Percentiles rank a stretch among this genome's conserved stretches.
Evolutionary conservation across 139 green algal species (phyloP).

Genomic region (Micractinium conductrix): DNA sequence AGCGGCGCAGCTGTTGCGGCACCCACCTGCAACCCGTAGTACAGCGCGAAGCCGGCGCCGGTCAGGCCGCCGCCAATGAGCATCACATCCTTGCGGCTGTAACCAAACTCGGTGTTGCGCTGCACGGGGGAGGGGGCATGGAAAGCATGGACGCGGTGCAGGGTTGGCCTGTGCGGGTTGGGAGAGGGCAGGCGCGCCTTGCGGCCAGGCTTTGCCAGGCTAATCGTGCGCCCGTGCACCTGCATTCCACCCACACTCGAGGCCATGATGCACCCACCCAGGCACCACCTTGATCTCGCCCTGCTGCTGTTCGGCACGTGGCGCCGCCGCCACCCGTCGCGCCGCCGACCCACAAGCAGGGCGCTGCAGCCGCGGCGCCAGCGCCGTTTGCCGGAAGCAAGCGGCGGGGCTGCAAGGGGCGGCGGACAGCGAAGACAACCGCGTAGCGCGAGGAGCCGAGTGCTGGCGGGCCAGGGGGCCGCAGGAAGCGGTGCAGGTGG

Average conservation of each 20-base stretch:
- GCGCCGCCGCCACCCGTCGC: background rate
- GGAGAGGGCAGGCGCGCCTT: background rate
- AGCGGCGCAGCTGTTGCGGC: background rate
- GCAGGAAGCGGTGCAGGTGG: no score
- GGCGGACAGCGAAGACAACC: no score
- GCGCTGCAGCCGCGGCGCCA: background rate
- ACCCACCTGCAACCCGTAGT: slow-evolving; percentile 82
- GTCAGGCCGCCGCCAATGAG: slow-evolving; percentile 83
- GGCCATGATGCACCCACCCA: no score
- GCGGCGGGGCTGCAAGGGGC: background rate
- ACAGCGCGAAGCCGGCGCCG: slow-evolving; percentile 79
- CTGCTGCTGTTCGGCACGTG: background rate
- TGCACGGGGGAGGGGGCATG: background rate
- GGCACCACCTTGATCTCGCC: background rate
- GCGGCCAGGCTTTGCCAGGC: no score
- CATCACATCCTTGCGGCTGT: slow-evolving; percentile 91
- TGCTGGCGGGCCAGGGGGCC: no score
- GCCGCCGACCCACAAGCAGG: no score
- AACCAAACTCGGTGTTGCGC: slow-evolving; percentile 85
- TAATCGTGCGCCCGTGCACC: no score
- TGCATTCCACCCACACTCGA: no score
- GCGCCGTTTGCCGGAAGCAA: slow-evolving; percentile 6
- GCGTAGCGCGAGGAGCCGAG: no score
- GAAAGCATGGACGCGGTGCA: background rate
- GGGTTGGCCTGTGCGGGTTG: background rate